Evolutionary conservation across 1,284 basidiomycete species (phyloP).

Genomic region (Agroathelia rolfsii): DNA sequence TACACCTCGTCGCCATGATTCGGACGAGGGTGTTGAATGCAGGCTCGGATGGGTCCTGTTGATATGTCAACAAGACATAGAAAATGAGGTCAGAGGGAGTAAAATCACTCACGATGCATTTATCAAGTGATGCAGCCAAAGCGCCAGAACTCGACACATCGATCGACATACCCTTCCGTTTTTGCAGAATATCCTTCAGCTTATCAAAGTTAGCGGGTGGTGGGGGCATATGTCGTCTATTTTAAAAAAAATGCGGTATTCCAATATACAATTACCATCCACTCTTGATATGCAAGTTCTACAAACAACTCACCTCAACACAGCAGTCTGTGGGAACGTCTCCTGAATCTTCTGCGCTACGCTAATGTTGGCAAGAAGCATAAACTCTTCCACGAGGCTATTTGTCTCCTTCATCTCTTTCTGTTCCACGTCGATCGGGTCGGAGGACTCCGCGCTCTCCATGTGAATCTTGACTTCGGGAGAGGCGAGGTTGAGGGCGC

Average conservation of each 20-base stretch:
- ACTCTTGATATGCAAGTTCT: no score
- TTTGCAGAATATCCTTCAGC: slow-evolving; percentile 85
- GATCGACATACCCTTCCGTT: slow-evolving; percentile 77
- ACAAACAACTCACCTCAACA: slow-evolving; percentile 55
- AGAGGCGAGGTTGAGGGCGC: slow-evolving; percentile 93
- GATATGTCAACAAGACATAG: slow-evolving; percentile 5
- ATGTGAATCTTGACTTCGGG: slow-evolving; percentile 97
- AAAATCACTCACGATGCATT: slow-evolving; percentile 67
- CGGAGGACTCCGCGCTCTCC: slow-evolving; percentile 85
- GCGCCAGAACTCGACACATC: slow-evolving; percentile 91
- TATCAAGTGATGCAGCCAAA: slow-evolving; percentile 84
- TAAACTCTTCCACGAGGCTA: slow-evolving; percentile 97
- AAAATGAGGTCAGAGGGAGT: neutral
- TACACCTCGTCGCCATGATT: slow-evolving; percentile 98
- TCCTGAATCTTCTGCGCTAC: slow-evolving; percentile 91
- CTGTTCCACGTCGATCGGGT: slow-evolving; percentile 96
- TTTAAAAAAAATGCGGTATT: slow-evolving; percentile 5
- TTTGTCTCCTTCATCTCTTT: slow-evolving; percentile 93
- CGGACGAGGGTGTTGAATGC: slow-evolving; percentile 96
- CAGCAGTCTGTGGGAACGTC: slow-evolving; percentile 91
- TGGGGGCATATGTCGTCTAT: slow-evolving; percentile 86
- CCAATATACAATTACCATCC: slow-evolving; percentile 1
- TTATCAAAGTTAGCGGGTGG: slow-evolving; percentile 94
- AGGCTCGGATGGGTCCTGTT: slow-evolving; percentile 68
- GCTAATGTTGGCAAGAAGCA: slow-evolving; percentile 95